Percentiles rank a stretch among this genome's conserved stretches.
These are phyloP conservation scores for Rhizopus sp. DNA, from an alignment of 371 early-diverging fungal species.

Conservation along the genomic window DNA sequence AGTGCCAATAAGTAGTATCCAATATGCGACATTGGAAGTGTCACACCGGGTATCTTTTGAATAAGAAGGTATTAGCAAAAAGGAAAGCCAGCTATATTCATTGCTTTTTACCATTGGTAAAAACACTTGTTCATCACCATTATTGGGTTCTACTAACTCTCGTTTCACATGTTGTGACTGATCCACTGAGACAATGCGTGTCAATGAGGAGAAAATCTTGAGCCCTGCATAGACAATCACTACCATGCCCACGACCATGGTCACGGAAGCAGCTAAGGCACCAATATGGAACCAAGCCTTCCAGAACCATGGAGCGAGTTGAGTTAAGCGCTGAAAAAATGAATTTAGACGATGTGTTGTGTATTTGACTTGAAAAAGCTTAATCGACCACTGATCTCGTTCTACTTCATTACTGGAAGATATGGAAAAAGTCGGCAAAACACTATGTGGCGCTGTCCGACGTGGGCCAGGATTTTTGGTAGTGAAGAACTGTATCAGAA, in stretches of 20 bases:
- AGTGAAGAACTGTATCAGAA: constrained; percentile 29
- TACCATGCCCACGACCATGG: constrained; percentile 55
- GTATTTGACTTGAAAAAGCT: constrained; percentile 59
- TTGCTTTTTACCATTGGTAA: constrained; percentile 54
- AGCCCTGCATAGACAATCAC: constrained; percentile 55
- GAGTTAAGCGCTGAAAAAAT: constrained; percentile 48
- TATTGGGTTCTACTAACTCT: constrained; percentile 15
- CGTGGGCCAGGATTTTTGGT: constrained; percentile 8
- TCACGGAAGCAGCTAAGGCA: constrained; percentile 44
- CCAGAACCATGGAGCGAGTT: constrained; percentile 57
- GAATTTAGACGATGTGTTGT: constrained; percentile 59
- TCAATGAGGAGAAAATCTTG: constrained; percentile 32
- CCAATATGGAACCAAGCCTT: constrained; percentile 64
- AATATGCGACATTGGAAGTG: constrained; percentile 73
- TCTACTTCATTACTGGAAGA: constrained; percentile 9
- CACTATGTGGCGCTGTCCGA: constrained; percentile 12
- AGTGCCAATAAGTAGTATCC: constrained; percentile 73
- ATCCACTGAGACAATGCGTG: constrained; percentile 9
- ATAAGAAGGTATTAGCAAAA: neutral
- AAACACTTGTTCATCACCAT: constrained; percentile 56
- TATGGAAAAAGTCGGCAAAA: constrained; percentile 28
- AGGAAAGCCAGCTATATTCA: neutral
- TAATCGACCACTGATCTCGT: constrained; percentile 44
- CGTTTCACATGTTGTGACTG: constrained; percentile 6
- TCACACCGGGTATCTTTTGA: constrained; percentile 80